These are phyloP conservation scores for Typha latifolia DNA, from an alignment of 176 grass and related monocot species.

Conservation along the genomic window DNA sequence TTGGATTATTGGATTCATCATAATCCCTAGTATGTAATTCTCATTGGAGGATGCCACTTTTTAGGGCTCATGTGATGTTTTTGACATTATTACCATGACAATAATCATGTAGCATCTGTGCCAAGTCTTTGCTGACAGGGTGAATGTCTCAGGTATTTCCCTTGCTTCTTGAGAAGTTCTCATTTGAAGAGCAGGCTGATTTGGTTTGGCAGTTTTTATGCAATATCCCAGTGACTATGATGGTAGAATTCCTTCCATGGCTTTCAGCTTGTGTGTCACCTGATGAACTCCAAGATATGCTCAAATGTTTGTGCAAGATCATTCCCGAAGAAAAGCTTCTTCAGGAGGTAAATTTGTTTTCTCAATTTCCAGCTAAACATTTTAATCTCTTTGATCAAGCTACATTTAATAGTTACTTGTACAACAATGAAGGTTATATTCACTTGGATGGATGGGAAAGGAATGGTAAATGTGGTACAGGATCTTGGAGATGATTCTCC, in stretches of 20 bases:
- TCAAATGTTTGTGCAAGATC: slow-evolving; percentile 57
- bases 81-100: too few species aligned
- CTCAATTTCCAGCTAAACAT: slow-evolving; percentile 4
- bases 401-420: slow-evolving; percentile 23
- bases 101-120: too few species aligned
- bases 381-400: not conserved
- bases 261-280: slow-evolving; percentile 55
- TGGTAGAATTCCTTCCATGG: slow-evolving; percentile 84
- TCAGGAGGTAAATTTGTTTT: slow-evolving; percentile 46
- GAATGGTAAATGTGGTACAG: slow-evolving; percentile 13
- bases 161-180: slow-evolving; percentile 67
- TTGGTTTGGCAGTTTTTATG: slow-evolving; percentile 92
- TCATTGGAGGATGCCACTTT: too few species aligned
- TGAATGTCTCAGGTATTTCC: slow-evolving; percentile 60
- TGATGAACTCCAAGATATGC: slow-evolving; percentile 61
- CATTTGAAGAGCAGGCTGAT: slow-evolving; percentile 73
- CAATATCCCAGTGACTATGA: slow-evolving; percentile 74
- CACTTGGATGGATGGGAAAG: slow-evolving; percentile 55
- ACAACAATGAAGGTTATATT: slow-evolving; percentile 63
- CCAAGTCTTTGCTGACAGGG: slow-evolving; percentile 14
- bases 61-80: too few species aligned
- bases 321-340: slow-evolving; percentile 69
- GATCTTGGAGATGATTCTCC: slow-evolving; percentile 9
- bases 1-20: not conserved
- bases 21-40: not conserved